Evolutionary conservation across 164 flowering plant species (phyloP).

Genomic region (Malania oleifera): DNA sequence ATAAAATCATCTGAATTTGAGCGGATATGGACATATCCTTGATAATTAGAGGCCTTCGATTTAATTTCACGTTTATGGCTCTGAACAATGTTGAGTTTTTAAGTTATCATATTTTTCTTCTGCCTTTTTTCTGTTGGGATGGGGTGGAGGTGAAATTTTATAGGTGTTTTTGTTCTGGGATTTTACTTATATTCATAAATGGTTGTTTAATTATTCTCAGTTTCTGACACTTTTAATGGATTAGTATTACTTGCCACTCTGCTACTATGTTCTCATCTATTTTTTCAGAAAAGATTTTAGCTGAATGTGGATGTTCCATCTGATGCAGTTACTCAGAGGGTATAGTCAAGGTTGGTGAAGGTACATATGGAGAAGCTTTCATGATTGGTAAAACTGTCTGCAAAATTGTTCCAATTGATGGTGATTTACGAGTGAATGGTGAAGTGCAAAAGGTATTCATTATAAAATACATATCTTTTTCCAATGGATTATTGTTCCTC

Average conservation of each 20-base stretch:
- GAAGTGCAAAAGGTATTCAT: conserved; percentile 83
- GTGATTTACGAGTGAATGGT: conserved; percentile 81
- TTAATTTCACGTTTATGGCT: too few species aligned
- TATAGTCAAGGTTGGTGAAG: conserved; percentile 86
- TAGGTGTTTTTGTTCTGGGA: too few species aligned
- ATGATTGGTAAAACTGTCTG: conserved; percentile 71
- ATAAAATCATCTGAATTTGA: too few species aligned
- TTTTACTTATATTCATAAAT: not conserved
- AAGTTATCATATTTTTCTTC: too few species aligned
- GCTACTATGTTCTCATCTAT: not conserved
- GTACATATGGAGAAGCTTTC: conserved; percentile 98
- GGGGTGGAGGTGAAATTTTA: too few species aligned
- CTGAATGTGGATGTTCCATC: not conserved
- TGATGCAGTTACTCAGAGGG: conserved; percentile 42
- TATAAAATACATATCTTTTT: not conserved
- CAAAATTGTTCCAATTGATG: conserved; percentile 92
- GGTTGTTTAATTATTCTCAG: not conserved
- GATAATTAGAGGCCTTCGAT: too few species aligned
- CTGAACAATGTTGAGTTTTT: too few species aligned
- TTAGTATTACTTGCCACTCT: not conserved
- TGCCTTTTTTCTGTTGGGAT: too few species aligned
- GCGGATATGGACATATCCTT: too few species aligned
- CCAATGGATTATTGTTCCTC: not conserved
- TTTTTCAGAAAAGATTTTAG: not conserved
- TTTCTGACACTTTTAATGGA: not conserved